Evolutionary conservation across 805 yeast species (phyloP).

Genomic region (Teunomyces tritomae): DNA sequence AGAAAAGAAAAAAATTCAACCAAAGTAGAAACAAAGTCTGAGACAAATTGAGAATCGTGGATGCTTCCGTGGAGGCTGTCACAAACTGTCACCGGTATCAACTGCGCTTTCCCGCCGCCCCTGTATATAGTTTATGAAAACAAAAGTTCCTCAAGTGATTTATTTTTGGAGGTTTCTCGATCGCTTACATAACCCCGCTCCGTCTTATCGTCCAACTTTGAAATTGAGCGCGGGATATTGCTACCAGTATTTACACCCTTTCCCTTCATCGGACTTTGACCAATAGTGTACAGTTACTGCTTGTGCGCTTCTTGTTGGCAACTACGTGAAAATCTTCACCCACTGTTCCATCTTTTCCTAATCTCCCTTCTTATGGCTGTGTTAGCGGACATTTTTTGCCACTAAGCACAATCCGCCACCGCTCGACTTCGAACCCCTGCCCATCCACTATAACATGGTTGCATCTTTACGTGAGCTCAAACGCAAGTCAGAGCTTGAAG

Average conservation of each 20-base stretch:
- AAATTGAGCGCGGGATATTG: neutral
- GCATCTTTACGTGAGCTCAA: constrained; percentile 32
- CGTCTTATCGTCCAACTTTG: constrained; percentile 3
- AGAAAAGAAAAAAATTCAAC: neutral
- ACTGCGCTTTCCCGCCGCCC: neutral
- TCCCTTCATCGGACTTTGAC: neutral
- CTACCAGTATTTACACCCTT: neutral
- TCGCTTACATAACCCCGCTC: constrained; percentile 1
- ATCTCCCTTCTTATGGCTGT: neutral
- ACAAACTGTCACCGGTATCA: neutral
- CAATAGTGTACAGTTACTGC: neutral
- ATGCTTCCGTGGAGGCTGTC: no score
- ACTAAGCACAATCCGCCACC: constrained; percentile 2
- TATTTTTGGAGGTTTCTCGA: neutral
- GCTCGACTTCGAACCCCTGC: constrained; percentile 1
- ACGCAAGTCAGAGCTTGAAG: constrained; percentile 35
- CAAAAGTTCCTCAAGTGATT: neutral
- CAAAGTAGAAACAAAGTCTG: no score
- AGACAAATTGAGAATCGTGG: no score
- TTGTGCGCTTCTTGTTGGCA: neutral
- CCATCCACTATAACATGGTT: constrained; percentile 23
- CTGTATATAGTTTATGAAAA: neutral
- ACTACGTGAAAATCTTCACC: neutral
- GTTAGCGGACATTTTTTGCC: neutral
- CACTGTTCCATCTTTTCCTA: neutral